A percentile compares a stretch with the other conserved stretches of the same genome.
Evolutionary conservation across 805 yeast genomes (phyloP).

Genomic region (Saccharomycopsis guyanensis): DNA sequence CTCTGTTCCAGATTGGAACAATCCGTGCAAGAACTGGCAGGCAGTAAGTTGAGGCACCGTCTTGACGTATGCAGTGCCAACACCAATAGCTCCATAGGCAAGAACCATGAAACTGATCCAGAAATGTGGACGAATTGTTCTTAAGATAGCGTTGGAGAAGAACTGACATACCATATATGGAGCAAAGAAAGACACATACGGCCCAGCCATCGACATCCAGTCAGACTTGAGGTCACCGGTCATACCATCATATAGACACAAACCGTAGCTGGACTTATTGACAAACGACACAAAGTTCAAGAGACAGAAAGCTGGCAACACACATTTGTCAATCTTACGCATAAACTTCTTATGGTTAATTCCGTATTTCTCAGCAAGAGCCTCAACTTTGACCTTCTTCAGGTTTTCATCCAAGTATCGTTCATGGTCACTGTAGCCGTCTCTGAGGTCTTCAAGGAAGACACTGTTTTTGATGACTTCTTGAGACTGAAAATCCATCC

Average conservation of each 20-base stretch:
- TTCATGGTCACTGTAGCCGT: no score
- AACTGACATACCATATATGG: constrained; percentile 56
- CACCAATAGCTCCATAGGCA: constrained; percentile 53
- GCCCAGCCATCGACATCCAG: not conserved
- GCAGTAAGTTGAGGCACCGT: constrained; percentile 31
- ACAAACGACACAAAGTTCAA: constrained; percentile 62
- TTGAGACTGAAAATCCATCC: no score
- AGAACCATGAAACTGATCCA: constrained; percentile 48
- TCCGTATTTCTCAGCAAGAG: no score
- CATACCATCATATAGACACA: no score
- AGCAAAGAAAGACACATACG: constrained; percentile 59
- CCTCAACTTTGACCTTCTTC: no score
- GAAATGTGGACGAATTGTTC: no score
- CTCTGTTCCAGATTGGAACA: no score
- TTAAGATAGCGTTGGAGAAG: constrained; percentile 52
- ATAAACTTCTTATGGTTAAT: constrained; percentile 42
- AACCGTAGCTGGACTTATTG: constrained; percentile 68
- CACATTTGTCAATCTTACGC: constrained; percentile 55
- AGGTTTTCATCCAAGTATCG: no score
- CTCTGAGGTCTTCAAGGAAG: no score
- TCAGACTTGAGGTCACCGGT: no score
- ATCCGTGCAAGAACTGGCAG: no score
- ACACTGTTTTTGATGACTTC: no score
- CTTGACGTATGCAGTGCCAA: constrained; percentile 55
- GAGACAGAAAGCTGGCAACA: constrained; percentile 63